Evolutionary conservation across 495 filamentous ascomycete species (phyloP).

Genomic region (Cryomyces antarcticus): DNA sequence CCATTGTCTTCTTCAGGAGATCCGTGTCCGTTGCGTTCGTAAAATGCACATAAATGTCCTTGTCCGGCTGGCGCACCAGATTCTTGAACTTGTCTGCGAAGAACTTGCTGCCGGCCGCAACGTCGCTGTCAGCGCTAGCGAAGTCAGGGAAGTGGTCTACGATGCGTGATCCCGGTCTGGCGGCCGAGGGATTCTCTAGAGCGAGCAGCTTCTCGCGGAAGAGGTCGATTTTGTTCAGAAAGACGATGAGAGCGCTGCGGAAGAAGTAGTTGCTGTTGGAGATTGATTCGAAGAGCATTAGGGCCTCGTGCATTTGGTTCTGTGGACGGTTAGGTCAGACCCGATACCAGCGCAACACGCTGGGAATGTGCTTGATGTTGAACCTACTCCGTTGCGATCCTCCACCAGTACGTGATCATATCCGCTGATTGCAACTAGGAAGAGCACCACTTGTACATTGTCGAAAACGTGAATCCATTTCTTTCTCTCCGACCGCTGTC

Average conservation of each 20-base stretch:
- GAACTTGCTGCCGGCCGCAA: slow-evolving; percentile 50
- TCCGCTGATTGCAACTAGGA: slow-evolving; percentile 95
- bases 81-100: slow-evolving; percentile 80
- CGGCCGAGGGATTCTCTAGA: slow-evolving; percentile 28
- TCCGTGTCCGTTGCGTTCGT: slow-evolving; percentile 97
- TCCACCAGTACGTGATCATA: slow-evolving; percentile 98
- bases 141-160: slow-evolving; percentile 89
- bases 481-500: slow-evolving; percentile 96
- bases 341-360: neutral
- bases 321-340: slow-evolving; percentile 16
- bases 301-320: slow-evolving; percentile 99
- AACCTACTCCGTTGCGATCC: slow-evolving; percentile 84
- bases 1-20: slow-evolving; percentile 91
- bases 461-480: slow-evolving; percentile 99
- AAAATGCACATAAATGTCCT: slow-evolving; percentile 79
- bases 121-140: slow-evolving; percentile 35
- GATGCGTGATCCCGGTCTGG: slow-evolving; percentile 21
- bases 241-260: slow-evolving; percentile 86
- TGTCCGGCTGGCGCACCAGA: slow-evolving; percentile 63
- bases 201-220: slow-evolving; percentile 74
- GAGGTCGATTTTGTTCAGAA: slow-evolving; percentile 97
- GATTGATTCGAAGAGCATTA: slow-evolving; percentile 95
- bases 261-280: slow-evolving; percentile 97
- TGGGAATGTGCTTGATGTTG: neutral
- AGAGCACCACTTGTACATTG: slow-evolving; percentile 96